These are phyloP conservation scores for Diaporthe destruens DNA, from an alignment of 2,329 filamentous ascomycete genomes.

Conservation along the genomic window DNA sequence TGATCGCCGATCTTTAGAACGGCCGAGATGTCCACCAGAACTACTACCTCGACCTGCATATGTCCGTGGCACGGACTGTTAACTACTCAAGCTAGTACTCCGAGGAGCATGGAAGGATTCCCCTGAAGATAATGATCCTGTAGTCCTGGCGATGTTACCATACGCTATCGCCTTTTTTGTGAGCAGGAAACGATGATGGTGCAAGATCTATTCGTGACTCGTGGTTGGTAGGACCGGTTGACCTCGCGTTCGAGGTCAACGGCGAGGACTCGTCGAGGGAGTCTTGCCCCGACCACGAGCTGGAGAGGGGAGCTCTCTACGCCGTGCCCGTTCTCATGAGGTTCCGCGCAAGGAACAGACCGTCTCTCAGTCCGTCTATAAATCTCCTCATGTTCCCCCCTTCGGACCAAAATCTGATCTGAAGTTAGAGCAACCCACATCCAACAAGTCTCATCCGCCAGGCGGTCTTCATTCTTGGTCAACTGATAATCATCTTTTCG, in stretches of 20 bases:
- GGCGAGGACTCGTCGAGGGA: not conserved
- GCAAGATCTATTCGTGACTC: constrained; percentile 12
- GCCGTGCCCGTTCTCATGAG: not conserved
- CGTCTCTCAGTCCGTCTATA: not conserved
- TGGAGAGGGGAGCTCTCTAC: not conserved
- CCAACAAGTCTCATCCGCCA: not conserved
- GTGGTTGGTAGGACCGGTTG: constrained; percentile 1
- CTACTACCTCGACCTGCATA: constrained; percentile 26
- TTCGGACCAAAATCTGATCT: not conserved
- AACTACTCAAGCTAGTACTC: not conserved
- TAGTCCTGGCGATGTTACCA: not conserved
- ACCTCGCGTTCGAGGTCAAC: not conserved
- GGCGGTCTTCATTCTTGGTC: not conserved
- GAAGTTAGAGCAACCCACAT: not conserved
- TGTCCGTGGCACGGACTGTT: constrained; percentile 14
- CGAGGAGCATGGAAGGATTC: not conserved
- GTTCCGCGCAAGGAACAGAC: no score
- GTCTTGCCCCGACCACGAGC: not conserved
- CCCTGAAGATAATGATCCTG: not conserved
- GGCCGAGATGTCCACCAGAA: not conserved
- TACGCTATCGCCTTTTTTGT: not conserved
- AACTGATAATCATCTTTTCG: not conserved
- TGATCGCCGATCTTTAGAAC: not conserved
- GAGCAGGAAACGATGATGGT: not conserved
- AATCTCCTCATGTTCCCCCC: not conserved